These are phyloP conservation scores for Neopestalotiopsis sp. DNA, from an alignment of 2,329 filamentous ascomycete genomes.

Conservation along the genomic window DNA sequence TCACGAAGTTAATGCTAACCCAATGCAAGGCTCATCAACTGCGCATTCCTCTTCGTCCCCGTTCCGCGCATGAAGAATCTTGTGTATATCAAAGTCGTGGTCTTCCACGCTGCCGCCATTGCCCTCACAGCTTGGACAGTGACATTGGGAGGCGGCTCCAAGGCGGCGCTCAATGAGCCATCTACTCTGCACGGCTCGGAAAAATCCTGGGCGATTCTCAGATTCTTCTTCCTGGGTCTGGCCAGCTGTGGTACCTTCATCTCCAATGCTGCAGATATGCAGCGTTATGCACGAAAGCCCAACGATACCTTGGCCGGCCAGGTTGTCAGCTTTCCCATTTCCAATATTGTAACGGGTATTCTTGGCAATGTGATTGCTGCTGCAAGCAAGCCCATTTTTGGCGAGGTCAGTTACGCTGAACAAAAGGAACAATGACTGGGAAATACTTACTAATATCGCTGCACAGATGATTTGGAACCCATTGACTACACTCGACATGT, in stretches of 20 bases:
- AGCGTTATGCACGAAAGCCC: slow-evolving; percentile 45
- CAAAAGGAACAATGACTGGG: no score
- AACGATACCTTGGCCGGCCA: slow-evolving; percentile 47
- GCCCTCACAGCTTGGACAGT: slow-evolving; percentile 36
- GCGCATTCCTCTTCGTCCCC: neutral
- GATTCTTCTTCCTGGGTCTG: slow-evolving; percentile 41
- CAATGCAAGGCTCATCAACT: neutral
- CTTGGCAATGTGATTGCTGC: slow-evolving; percentile 45
- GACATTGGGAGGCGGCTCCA: slow-evolving; percentile 35
- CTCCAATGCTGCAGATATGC: slow-evolving; percentile 48
- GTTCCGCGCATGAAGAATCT: slow-evolving; percentile 20
- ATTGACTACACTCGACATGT: slow-evolving; percentile 38
- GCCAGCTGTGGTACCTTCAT: slow-evolving; percentile 42
- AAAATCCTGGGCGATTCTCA: slow-evolving; percentile 42
- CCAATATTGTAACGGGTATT: slow-evolving; percentile 42
- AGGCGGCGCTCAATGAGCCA: slow-evolving; percentile 31
- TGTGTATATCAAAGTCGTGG: slow-evolving; percentile 33
- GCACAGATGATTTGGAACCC: slow-evolving; percentile 28
- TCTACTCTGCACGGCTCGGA: slow-evolving; percentile 37
- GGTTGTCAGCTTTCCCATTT: slow-evolving; percentile 44
- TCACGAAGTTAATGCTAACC: neutral
- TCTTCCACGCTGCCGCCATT: slow-evolving; percentile 23
- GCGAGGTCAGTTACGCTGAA: slow-evolving; percentile 10
- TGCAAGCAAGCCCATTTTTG: slow-evolving; percentile 29
- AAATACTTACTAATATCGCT: neutral